Conservation (phyloP, 2,329 filamentous ascomycete genomes). For the Hortaea werneckii region DNA sequence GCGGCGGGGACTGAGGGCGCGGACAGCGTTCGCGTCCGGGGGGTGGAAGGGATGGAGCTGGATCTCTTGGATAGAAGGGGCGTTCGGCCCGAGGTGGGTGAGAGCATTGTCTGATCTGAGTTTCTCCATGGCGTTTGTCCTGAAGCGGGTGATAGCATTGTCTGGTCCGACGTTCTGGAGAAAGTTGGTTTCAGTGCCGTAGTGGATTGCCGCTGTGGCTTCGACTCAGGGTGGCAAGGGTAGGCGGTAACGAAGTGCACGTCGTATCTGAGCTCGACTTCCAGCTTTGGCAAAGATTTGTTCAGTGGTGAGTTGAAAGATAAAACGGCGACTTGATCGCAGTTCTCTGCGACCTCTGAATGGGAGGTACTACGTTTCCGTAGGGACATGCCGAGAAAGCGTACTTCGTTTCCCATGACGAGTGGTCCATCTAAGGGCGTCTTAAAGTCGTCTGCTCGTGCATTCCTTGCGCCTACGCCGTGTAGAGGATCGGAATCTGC, state of each 20-base stretch:
- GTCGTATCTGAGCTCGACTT: slow-evolving; percentile 38
- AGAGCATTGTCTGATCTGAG: neutral
- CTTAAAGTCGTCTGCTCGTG: slow-evolving; percentile 26
- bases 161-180: neutral
- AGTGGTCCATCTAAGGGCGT: slow-evolving; percentile 27
- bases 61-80: no score
- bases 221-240: slow-evolving; percentile 31
- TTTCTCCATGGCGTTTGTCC: neutral
- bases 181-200: neutral
- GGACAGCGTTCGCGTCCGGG: neutral
- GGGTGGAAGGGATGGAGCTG: neutral
- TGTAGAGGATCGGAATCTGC: slow-evolving; percentile 28
- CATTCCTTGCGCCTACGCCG: slow-evolving; percentile 4
- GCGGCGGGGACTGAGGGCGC: neutral
- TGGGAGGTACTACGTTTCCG: neutral
- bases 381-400: slow-evolving; percentile 15
- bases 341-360: neutral
- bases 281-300: slow-evolving; percentile 7
- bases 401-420: slow-evolving; percentile 19
- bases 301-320: slow-evolving; percentile 24
- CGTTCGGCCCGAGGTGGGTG: neutral
- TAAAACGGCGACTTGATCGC: slow-evolving; percentile 13
- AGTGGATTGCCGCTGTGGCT: neutral
- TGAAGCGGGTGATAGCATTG: neutral
- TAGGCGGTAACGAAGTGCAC: slow-evolving; percentile 46